Evolutionary conservation across 1,284 basidiomycete species (phyloP), one percentile per base, ranked within the genome.

Genomic region (Gymnopus androsaceus): DNA sequence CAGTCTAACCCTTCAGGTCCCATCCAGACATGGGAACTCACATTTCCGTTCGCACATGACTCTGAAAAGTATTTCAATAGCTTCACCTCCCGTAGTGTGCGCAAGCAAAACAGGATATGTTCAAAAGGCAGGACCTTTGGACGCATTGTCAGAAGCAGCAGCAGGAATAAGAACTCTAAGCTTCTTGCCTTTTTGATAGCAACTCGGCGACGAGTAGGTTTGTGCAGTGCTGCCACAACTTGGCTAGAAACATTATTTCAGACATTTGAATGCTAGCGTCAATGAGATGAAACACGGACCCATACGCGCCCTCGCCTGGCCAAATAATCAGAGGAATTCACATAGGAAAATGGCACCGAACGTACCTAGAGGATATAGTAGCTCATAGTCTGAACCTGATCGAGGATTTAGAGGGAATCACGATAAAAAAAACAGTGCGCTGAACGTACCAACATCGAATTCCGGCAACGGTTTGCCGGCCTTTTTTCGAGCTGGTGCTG

Each of bases 121-220:
- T 92, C 90, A 66, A 92, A 92, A 1, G 90, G 90, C n/a, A 87
- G 82, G 63, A 92, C 85, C n/a, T n/a, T n/a, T n/a, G n/a, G n/a
- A n/a, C n/a, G n/a, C n/a, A n/a, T n/a, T n/a, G n/a, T n/a, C n/a
- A n/a, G n/a, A n/a, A n/a, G n/a, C n/a, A n/a, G n/a, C n/a, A n/a
- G n/a, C n/a, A n/a, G n/a, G n/a, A n/a, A n/a, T n/a, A n/a, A n/a
- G n/a, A n/a, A n/a, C n/a, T n/a, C n/a, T n/a, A n/a, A n/a, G n/a
- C n/a, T n/a, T n/a, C n/a, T n/a, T n/a, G n/a, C n/a, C 74, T 89
- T 91, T 77, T 91, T 90, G 74, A 89, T 88, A 15, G 87, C 87
- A n/a, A 91, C 86, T 61, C 87, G 80, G 60, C 77, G 78, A 42
- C 81, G 80, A 7, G 82, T 79, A 17, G 84, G 83, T 59, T 79